Evolutionary conservation across 1,284 basidiomycete genomes (phyloP).

Genomic region (Ustilago trichophora): DNA sequence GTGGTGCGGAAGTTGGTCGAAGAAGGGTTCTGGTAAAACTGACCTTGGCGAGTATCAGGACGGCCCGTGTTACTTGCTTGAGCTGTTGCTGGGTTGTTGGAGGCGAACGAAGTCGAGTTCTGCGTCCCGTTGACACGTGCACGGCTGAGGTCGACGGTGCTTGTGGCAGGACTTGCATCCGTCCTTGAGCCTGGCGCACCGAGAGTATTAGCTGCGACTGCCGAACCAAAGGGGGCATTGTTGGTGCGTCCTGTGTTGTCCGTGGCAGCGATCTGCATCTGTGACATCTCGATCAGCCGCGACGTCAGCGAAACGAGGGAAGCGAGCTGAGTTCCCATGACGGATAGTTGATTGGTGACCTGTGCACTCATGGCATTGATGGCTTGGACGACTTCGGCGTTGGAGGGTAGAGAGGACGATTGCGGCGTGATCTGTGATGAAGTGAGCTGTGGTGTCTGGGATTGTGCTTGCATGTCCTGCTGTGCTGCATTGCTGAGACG

Average conservation of each 20-base stretch:
- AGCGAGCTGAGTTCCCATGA: slow-evolving; percentile 41
- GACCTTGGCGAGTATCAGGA: slow-evolving; percentile 23
- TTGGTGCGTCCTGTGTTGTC: slow-evolving; percentile 9
- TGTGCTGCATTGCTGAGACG: slow-evolving; percentile 25
- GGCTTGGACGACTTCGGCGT: slow-evolving; percentile 39
- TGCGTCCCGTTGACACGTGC: slow-evolving; percentile 32
- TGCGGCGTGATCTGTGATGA: slow-evolving; percentile 12
- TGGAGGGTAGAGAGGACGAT: slow-evolving; percentile 12
- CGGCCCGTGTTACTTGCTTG: slow-evolving; percentile 12
- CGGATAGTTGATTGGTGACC: slow-evolving; percentile 37
- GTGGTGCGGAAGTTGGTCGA: slow-evolving; percentile 24
- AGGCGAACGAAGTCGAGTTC: slow-evolving; percentile 12
- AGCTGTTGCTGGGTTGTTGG: slow-evolving; percentile 7
- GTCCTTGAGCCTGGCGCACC: slow-evolving; percentile 1
- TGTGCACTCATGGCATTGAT: slow-evolving; percentile 43
- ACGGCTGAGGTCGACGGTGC: slow-evolving; percentile 22
- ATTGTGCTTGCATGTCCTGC: slow-evolving; percentile 30
- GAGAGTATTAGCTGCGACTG: not conserved
- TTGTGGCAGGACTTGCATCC: slow-evolving; percentile 30
- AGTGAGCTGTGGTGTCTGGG: slow-evolving; percentile 25
- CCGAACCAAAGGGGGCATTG: slow-evolving; percentile 2
- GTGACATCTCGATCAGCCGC: slow-evolving; percentile 43
- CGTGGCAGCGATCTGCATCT: slow-evolving; percentile 20
- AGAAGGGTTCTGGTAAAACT: slow-evolving; percentile 19
- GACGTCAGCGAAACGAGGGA: slow-evolving; percentile 43